phyloP scores from a whole-genome alignment of 2,329 filamentous ascomycete species.

The Pochonia chlamydosporia region DNA sequence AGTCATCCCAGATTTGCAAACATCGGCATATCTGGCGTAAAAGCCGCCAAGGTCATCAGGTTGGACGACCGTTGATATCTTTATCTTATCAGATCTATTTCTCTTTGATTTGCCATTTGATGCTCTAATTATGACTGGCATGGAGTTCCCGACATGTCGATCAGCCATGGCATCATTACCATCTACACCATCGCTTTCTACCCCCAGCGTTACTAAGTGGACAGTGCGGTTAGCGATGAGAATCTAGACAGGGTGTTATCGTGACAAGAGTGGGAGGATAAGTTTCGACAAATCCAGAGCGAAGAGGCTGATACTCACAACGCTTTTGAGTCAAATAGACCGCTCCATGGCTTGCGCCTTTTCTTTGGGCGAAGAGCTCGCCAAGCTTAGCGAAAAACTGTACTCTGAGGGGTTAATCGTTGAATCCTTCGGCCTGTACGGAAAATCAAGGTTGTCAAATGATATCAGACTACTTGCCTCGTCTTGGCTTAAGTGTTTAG shows the following conservation, averaged over 20 bases:
- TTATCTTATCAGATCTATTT: constrained; percentile 55
- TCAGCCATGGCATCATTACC: constrained; percentile 53
- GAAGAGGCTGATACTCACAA: constrained; percentile 38
- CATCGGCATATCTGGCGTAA: constrained; percentile 79
- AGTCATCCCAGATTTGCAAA: constrained; percentile 84
- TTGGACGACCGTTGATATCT: constrained; percentile 77
- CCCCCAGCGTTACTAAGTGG: not conserved
- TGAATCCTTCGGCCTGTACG: not conserved
- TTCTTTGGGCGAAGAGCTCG: constrained; percentile 61
- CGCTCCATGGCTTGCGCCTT: constrained; percentile 65
- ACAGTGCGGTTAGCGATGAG: not conserved
- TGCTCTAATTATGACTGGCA: constrained; percentile 76
- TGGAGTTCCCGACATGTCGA: constrained; percentile 49
- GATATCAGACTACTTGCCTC: constrained; percentile 24
- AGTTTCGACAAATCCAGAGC: not conserved
- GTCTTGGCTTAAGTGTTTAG: constrained; percentile 29
- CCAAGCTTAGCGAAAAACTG: constrained; percentile 70
- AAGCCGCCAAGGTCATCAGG: constrained; percentile 73
- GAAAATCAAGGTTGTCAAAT: not conserved
- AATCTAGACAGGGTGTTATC: constrained; percentile 36
- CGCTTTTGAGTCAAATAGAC: constrained; percentile 74
- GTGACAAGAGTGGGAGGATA: constrained; percentile 28
- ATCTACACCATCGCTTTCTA: constrained; percentile 11
- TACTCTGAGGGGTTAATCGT: not conserved
- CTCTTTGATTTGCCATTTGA: constrained; percentile 69